Percentiles rank a stretch among this genome's conserved stretches.
Evolutionary conservation across 495 filamentous ascomycete species (phyloP).

Genomic region (Aspergillus olivimuriae): DNA sequence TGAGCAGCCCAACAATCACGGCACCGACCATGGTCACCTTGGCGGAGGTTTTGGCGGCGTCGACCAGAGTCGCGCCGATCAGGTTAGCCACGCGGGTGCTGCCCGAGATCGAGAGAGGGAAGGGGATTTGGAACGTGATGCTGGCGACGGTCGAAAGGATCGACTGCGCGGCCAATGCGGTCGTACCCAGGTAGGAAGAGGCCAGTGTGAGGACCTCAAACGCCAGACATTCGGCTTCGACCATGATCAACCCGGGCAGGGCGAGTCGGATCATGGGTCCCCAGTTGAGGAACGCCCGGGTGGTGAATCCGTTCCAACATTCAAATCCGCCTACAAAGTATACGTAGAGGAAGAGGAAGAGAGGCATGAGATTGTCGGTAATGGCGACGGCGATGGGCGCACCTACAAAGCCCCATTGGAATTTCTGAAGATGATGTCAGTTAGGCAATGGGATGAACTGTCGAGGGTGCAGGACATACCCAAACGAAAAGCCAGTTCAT

Average conservation of each 20-base stretch:
- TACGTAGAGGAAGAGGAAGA: conserved; percentile 67
- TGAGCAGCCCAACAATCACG: conserved; percentile 65
- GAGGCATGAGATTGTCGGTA: conserved; percentile 73
- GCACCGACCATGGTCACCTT: conserved; percentile 63
- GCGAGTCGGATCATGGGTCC: conserved; percentile 80
- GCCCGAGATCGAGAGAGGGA: conserved; percentile 56
- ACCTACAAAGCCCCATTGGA: conserved; percentile 74
- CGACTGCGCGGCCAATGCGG: conserved; percentile 63
- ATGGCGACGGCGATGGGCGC: conserved; percentile 80
- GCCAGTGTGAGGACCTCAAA: conserved; percentile 75
- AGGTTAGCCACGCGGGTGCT: conserved; percentile 60
- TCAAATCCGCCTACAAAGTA: conserved; percentile 47
- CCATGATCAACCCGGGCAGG: conserved; percentile 81
- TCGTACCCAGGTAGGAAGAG: conserved; percentile 63
- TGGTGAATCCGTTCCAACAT: conserved; percentile 80
- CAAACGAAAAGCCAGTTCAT: conserved; percentile 74
- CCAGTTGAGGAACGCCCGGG: conserved; percentile 71
- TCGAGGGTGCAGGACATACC: conserved; percentile 31
- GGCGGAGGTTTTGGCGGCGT: conserved; percentile 63
- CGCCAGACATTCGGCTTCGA: conserved; percentile 83
- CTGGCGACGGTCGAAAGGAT: conserved; percentile 54
- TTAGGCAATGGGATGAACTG: conserved; percentile 7
- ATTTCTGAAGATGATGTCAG: conserved; percentile 40
- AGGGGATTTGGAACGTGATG: conserved; percentile 62
- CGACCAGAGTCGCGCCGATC: conserved; percentile 62